Percentiles rank a stretch among this genome's conserved stretches.
Evolutionary conservation across 2,329 filamentous ascomycete genomes (phyloP).

Genomic region (Fusarium nematophilum): DNA sequence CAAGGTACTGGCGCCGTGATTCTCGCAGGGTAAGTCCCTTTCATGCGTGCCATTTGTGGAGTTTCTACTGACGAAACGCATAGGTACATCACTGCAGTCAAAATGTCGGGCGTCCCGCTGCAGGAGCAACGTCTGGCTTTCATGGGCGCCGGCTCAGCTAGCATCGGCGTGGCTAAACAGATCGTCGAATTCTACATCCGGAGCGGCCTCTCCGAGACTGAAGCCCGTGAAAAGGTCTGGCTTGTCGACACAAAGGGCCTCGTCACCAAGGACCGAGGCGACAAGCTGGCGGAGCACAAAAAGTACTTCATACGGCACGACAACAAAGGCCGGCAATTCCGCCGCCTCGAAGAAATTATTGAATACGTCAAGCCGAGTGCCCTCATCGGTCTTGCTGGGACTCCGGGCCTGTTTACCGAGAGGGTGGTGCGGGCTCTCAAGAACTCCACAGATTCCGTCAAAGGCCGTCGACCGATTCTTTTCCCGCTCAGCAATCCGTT

Average conservation of each 20-base stretch:
- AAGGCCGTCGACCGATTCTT: conserved; percentile 85
- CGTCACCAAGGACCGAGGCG: conserved; percentile 91
- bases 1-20: conserved; percentile 97
- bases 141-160: conserved; percentile 93
- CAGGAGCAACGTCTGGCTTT: conserved; percentile 96
- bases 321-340: conserved; percentile 76
- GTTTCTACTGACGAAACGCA: conserved; percentile 66
- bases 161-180: conserved; percentile 97
- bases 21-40: conserved; percentile 75
- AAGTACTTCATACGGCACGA: conserved; percentile 76
- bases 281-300: conserved; percentile 92
- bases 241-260: conserved; percentile 97
- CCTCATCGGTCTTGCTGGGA: conserved; percentile 92
- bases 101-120: conserved; percentile 84
- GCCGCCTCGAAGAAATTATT: conserved; percentile 88
- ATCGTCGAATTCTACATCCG: conserved; percentile 97
- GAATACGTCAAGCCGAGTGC: conserved; percentile 96
- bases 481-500: conserved; percentile 98
- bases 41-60: conserved; percentile 11
- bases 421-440: conserved; percentile 79
- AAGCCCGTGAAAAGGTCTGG: conserved; percentile 87
- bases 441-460: conserved; percentile 69
- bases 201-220: conserved; percentile 88
- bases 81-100: conserved; percentile 77
- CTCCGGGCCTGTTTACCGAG: conserved; percentile 93